Evolutionary conservation across 176 grass and related monocot species (phyloP), one percentile per base, ranked within the genome.

Genomic region (Guadua angustifolia): DNA sequence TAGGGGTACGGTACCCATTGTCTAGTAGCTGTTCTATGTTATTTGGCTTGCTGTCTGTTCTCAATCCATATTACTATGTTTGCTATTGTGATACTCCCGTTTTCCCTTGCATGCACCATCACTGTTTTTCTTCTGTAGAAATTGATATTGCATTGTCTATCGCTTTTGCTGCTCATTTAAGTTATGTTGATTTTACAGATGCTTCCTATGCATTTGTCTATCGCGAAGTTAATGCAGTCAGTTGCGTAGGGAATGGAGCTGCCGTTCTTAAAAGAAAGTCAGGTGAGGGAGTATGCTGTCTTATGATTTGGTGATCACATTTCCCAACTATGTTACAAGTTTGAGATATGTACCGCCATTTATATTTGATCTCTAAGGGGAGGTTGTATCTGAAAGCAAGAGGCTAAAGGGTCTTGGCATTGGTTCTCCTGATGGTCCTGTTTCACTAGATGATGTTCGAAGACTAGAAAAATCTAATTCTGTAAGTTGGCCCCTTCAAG

Each of bases 371-470:
- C 62, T 29, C n/a, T 83, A 61, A 99, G 96, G 80, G 73, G 91
- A 92, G 32, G 55, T 71, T 73, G 77, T 16, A 82, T 78, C 74
- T 87, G 93, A 87, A 90, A 89, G 81, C 83, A 99, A 95, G 92
- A 94, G 93, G 79, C 83, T 94, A 16, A 99, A 94, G 74, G 96
- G 96, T 75, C 92, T 99, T 79, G 96, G 93, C 60, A 99, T 99
- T 87, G 96, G 96, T 89, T 91, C 89, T 81, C 82, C 81, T 86
- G 89, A 99, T 85, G 95, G 95, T 43, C 96, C 93, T 81, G 51
- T 99, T 88, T 99, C 89, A 52, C 88, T 99, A 63, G 93, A 95
- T 87, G 96, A 99, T 82, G 81, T 95, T 69, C 88, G 91, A 77
- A 94, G 89, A 72, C 81, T 99, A 83, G 93, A 94, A 88, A 95